Percentiles rank a stretch among this genome's conserved stretches.
These are phyloP conservation scores for Leccinum barrowsii DNA, from an alignment of 768 basidiomycete species.

Conservation along the genomic window DNA sequence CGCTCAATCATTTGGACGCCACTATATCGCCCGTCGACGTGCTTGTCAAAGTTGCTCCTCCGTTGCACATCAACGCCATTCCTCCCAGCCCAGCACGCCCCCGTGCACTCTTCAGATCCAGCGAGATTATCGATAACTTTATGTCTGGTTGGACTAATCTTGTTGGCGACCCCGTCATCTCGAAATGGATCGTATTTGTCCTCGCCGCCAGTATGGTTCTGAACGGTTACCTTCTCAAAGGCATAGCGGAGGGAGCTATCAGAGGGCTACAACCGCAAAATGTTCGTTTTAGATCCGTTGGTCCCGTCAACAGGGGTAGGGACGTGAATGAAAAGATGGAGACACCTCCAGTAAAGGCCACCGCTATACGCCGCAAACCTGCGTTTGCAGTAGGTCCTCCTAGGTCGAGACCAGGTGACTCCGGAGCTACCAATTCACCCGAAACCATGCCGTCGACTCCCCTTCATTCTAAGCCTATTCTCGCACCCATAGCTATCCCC, in stretches of 20 bases:
- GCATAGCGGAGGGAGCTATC: conserved; percentile 59
- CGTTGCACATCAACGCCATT: conserved; percentile 51
- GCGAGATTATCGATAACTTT: conserved; percentile 73
- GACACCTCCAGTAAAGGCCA: conserved; percentile 9
- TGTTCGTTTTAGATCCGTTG: conserved; percentile 29
- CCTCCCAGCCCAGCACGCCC: conserved; percentile 32
- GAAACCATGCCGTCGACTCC: conserved; percentile 16
- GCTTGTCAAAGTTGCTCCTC: conserved; percentile 60
- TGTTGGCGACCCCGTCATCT: conserved; percentile 90
- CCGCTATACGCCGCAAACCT: conserved; percentile 15
- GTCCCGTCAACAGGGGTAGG: conserved; percentile 16
- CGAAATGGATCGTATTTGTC: conserved; percentile 91
- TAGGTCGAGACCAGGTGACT: conserved; percentile 13
- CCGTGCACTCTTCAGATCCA: conserved; percentile 34
- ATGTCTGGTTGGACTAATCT: conserved; percentile 88
- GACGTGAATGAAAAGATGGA: conserved; percentile 21
- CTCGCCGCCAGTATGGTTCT: conserved; percentile 83
- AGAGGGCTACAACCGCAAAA: conserved; percentile 28
- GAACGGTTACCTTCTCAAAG: conserved; percentile 92
- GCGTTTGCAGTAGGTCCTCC: conserved; percentile 27
- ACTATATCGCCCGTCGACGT: conserved; percentile 36
- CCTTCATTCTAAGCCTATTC: conserved; percentile 13
- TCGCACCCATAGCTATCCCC: conserved; percentile 24
- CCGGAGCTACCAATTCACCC: conserved; percentile 16
- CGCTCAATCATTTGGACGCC: conserved; percentile 18